phyloP scores from a whole-genome alignment of 495 filamentous ascomycete genomes.

The Clohesyomyces aquaticus region DNA sequence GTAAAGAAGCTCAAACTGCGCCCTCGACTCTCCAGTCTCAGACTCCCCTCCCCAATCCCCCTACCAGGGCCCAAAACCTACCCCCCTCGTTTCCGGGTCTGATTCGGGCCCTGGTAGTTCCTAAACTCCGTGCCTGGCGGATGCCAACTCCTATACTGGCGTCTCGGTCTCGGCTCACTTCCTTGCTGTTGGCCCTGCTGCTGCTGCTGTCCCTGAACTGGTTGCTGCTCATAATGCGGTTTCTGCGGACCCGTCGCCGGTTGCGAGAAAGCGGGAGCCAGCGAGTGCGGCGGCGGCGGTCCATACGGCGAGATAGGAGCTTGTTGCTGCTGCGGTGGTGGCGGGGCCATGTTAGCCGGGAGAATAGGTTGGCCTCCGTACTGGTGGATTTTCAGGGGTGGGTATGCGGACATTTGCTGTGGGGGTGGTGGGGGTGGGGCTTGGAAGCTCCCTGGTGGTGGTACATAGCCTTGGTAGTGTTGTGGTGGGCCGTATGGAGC shows the following conservation, averaged over 20 bases:
- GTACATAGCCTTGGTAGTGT: constrained; percentile 26
- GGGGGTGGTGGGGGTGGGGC: constrained; percentile 28
- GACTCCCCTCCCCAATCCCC: too few species aligned
- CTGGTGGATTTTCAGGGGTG: constrained; percentile 33
- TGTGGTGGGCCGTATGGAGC: constrained; percentile 1
- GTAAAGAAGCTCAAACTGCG: too few species aligned
- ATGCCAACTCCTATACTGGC: constrained; percentile 16
- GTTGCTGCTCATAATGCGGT: constrained; percentile 4
- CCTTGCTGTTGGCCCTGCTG: too few species aligned
- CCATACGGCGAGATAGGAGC: background rate
- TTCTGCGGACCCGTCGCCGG: background rate
- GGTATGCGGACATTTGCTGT: constrained; percentile 18
- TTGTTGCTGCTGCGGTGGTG: constrained; percentile 13
- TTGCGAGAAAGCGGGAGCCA: constrained; percentile 9
- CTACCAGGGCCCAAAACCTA: too few species aligned
- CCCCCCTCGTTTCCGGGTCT: too few species aligned
- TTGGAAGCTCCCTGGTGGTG: constrained; percentile 33
- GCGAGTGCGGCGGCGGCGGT: constrained; percentile 12
- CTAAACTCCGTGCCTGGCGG: constrained; percentile 28
- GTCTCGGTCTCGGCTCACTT: constrained; percentile 7
- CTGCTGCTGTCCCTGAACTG: too few species aligned
- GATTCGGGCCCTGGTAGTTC: constrained; percentile 25
- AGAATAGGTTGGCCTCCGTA: constrained; percentile 37
- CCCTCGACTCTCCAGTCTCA: too few species aligned
- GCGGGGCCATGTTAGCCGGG: constrained; percentile 35